Percentiles rank a stretch among this genome's conserved stretches.
Evolutionary conservation across 768 basidiomycete genomes (phyloP).

Genomic region (Trametes cinnabarina): DNA sequence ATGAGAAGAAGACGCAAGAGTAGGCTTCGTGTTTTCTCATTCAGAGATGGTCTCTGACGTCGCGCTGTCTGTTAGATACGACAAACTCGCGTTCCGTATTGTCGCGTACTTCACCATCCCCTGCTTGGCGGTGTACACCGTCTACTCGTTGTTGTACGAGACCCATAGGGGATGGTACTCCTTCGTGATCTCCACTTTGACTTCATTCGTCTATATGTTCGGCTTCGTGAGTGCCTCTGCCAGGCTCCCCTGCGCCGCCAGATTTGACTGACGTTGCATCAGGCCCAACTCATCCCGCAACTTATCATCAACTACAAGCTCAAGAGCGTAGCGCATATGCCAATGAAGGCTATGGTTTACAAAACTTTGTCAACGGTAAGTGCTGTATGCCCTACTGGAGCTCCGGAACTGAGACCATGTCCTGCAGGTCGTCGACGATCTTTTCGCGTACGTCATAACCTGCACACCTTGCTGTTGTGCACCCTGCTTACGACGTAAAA

Average conservation of each 20-base stretch:
- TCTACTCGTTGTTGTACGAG: constrained; percentile 79
- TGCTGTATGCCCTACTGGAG: background rate
- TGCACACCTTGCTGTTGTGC: background rate
- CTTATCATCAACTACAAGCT: constrained; percentile 97
- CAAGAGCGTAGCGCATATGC: constrained; percentile 97
- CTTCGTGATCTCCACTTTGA: constrained; percentile 89
- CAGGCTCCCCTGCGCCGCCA: background rate
- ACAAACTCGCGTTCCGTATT: constrained; percentile 91
- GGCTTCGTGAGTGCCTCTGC: constrained; percentile 76
- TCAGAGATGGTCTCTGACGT: background rate
- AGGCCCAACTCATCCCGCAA: constrained; percentile 86
- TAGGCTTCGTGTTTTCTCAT: constrained; percentile 38
- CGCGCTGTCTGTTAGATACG: constrained; percentile 53
- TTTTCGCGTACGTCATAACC: constrained; percentile 67
- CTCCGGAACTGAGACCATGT: background rate
- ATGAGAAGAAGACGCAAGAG: constrained; percentile 98
- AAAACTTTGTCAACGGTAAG: constrained; percentile 79
- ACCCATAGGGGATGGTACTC: constrained; percentile 95
- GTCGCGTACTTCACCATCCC: constrained; percentile 91
- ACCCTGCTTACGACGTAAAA: constrained; percentile 1
- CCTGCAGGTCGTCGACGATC: constrained; percentile 72
- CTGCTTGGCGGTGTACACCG: constrained; percentile 68
- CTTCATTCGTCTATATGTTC: constrained; percentile 94
- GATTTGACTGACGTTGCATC: constrained; percentile 15
- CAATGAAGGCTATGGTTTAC: constrained; percentile 98